phyloP scores from a whole-genome alignment of 1,139 yeast species.

The Pichia sp. region DNA sequence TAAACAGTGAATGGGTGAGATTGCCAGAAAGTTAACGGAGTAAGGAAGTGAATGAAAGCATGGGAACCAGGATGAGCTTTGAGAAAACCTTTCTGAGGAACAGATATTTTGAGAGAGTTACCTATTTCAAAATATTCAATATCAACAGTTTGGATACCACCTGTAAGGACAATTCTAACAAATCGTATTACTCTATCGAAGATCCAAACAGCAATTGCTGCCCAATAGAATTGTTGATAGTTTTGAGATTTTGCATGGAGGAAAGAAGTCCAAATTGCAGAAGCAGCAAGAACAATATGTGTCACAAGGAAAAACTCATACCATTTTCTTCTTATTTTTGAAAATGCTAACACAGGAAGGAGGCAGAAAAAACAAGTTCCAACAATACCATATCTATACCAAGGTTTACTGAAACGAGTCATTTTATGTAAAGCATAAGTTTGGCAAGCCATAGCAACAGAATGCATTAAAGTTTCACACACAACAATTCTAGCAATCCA shows the following conservation, averaged over 20 bases:
- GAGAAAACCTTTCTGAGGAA: constrained; percentile 25
- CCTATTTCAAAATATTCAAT: constrained; percentile 37
- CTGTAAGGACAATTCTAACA: no score
- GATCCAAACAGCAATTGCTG: no score
- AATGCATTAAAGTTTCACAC: constrained; percentile 40
- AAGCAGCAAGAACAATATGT: constrained; percentile 53
- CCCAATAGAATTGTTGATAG: constrained; percentile 40
- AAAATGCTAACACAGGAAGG: constrained; percentile 41
- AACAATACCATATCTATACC: constrained; percentile 50
- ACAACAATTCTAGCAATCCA: constrained; percentile 50
- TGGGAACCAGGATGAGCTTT: constrained; percentile 47
- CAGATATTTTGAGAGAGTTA: constrained; percentile 33
- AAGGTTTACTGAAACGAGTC: constrained; percentile 33
- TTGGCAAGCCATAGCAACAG: constrained; percentile 41
- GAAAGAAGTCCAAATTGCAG: constrained; percentile 55
- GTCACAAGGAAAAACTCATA: constrained; percentile 58
- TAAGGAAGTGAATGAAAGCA: constrained; percentile 42
- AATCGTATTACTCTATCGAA: no score
- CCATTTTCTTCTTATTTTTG: constrained; percentile 43
- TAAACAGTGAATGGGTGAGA: constrained; percentile 38
- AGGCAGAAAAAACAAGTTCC: constrained; percentile 36
- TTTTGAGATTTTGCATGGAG: constrained; percentile 43
- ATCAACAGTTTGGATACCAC: constrained; percentile 47
- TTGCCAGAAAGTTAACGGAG: constrained; percentile 32
- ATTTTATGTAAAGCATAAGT: constrained; percentile 35